These are phyloP conservation scores for Leptomonas seymouri DNA, from an alignment of 208 protist species.

Conservation along the genomic window DNA sequence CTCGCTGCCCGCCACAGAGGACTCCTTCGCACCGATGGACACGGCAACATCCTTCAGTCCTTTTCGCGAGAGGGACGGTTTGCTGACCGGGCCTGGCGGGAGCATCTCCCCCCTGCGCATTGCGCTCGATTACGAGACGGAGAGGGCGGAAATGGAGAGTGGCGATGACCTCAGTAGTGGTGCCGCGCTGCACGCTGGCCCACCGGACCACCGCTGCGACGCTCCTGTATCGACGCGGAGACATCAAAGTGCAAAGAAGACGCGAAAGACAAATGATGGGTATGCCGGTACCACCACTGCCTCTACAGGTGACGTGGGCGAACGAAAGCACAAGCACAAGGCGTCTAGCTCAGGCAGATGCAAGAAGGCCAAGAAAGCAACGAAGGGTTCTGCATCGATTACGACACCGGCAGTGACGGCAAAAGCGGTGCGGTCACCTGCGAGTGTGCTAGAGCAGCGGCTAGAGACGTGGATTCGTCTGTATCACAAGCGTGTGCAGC, in stretches of 20 bases:
- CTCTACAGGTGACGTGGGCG: neutral
- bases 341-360: neutral
- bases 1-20: conserved; percentile 5
- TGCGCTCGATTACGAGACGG: conserved; percentile 5
- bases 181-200: neutral
- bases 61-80: conserved; percentile 4
- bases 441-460: conserved; percentile 18
- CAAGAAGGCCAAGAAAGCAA: conserved; percentile 13
- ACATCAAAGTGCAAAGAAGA: neutral
- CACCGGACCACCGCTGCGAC: neutral
- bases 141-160: neutral
- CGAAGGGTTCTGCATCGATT: neutral
- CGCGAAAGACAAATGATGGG: neutral
- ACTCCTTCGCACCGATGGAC: conserved; percentile 14
- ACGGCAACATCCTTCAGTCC: conserved; percentile 8
- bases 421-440: neutral
- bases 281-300: neutral
- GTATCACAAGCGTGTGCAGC: conserved; percentile 23
- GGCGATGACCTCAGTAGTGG: neutral
- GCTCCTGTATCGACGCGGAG: neutral
- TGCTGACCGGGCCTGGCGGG: conserved; percentile 24
- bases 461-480: conserved; percentile 25
- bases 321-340: neutral
- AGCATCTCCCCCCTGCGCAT: conserved; percentile 28
- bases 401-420: neutral